Evolutionary conservation across 495 filamentous ascomycete species (phyloP).

Genomic region (Collariella sp.): DNA sequence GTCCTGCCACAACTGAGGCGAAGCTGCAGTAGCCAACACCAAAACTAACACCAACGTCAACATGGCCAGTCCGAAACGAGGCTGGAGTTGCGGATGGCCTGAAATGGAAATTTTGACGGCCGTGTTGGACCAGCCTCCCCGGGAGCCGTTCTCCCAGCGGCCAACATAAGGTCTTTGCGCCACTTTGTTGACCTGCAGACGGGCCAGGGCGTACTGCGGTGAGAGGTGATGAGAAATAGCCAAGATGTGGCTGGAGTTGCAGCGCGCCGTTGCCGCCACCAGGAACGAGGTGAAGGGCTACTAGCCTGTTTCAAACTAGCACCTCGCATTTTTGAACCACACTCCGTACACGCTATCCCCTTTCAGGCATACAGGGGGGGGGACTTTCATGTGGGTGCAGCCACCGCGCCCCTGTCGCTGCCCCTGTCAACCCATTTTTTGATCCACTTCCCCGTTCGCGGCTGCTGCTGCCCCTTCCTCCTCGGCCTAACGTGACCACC

Average conservation of each 20-base stretch:
- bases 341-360: background rate
- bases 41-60: too few relatives aligned
- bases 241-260: slow-evolving; percentile 5
- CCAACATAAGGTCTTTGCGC: too few relatives aligned
- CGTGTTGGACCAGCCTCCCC: background rate
- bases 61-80: background rate
- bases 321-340: slow-evolving; percentile 16
- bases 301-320: slow-evolving; percentile 13
- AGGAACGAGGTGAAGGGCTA: slow-evolving; percentile 9
- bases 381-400: slow-evolving; percentile 3
- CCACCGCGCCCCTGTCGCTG: slow-evolving; percentile 9
- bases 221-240: background rate
- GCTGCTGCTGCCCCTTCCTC: slow-evolving; percentile 12
- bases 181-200: background rate
- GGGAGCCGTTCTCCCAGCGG: too few relatives aligned
- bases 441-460: slow-evolving; percentile 17
- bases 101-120: background rate
- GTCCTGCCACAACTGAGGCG: background rate
- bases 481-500: slow-evolving; percentile 15
- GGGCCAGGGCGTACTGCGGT: background rate
- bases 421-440: background rate
- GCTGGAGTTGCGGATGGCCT: too few relatives aligned
- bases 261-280: slow-evolving; percentile 16
- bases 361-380: background rate
- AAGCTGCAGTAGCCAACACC: background rate